Evolutionary conservation across 2,329 filamentous ascomycete genomes (phyloP).

Genomic region (Cytospora schulzeri): DNA sequence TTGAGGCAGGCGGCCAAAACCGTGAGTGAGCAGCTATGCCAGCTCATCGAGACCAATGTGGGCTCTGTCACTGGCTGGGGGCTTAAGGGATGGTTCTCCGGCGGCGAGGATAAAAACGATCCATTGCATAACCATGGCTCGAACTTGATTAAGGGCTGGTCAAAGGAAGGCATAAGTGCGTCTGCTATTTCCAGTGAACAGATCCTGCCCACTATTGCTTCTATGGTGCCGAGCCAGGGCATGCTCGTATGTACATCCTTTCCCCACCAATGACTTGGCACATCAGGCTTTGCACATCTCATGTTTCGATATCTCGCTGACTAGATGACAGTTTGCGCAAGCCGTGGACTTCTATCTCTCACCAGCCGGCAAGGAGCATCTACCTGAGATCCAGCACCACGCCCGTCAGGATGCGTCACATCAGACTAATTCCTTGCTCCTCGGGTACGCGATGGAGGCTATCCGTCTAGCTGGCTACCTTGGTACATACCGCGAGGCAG

Average conservation of each 20-base stretch:
- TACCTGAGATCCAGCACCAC: conserved; percentile 62
- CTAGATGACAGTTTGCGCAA: conserved; percentile 62
- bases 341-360: conserved; percentile 73
- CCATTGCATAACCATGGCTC: conserved; percentile 65
- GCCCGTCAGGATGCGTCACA: conserved; percentile 56
- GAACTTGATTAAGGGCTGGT: conserved; percentile 64
- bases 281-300: too few relatives aligned
- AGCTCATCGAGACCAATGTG: conserved; percentile 64
- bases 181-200: conserved; percentile 72
- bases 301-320: neutral
- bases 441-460: conserved; percentile 73
- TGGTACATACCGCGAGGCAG: conserved; percentile 60
- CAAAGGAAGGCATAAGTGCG: conserved; percentile 62
- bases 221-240: conserved; percentile 71
- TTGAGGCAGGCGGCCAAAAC: conserved; percentile 60
- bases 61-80: conserved; percentile 55
- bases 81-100: conserved; percentile 56
- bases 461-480: conserved; percentile 68
- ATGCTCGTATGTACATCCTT: conserved; percentile 55
- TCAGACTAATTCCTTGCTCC: conserved; percentile 63
- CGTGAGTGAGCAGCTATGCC: conserved; percentile 60
- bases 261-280: conserved; percentile 27
- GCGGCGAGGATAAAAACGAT: conserved; percentile 51
- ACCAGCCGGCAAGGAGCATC: conserved; percentile 54
- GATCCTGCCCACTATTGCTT: conserved; percentile 66